A percentile compares a stretch with the other conserved stretches of the same genome.
phyloP scores from a whole-genome alignment of 257 asterid genomes.

The Echites panduratus region DNA sequence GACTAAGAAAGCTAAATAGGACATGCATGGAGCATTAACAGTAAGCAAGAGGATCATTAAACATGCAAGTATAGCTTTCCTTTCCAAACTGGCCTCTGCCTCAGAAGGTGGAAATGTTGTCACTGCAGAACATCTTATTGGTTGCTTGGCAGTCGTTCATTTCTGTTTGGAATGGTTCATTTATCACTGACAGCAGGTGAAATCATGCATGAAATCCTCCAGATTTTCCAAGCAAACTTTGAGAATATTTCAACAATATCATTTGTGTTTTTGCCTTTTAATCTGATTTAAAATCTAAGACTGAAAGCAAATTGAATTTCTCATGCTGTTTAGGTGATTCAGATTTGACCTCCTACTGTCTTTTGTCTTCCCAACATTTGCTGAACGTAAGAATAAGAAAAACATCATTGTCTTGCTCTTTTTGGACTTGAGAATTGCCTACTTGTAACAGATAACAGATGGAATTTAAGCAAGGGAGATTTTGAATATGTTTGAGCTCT shows the following conservation, averaged over 20 bases:
- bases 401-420: not conserved
- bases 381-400: not conserved
- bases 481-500: not conserved
- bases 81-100: too few species aligned
- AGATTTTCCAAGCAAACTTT: not conserved
- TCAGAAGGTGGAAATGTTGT: not conserved
- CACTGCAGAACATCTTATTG: not conserved
- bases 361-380: not conserved
- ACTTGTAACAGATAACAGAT: not conserved
- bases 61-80: not conserved
- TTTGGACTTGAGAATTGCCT: not conserved
- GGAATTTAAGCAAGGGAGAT: not conserved
- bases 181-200: not conserved
- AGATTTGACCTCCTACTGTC: too few species aligned
- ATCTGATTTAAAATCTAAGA: not conserved
- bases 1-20: not conserved
- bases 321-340: not conserved
- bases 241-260: not conserved
- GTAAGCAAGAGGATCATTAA: not conserved
- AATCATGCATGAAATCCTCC: not conserved
- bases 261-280: not conserved
- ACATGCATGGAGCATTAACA: not conserved
- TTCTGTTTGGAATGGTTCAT: not conserved
- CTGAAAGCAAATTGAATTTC: not conserved
- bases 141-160: not conserved